Conservation (phyloP, 768 basidiomycete species). For the Omphalotus guepiniiformis region DNA sequence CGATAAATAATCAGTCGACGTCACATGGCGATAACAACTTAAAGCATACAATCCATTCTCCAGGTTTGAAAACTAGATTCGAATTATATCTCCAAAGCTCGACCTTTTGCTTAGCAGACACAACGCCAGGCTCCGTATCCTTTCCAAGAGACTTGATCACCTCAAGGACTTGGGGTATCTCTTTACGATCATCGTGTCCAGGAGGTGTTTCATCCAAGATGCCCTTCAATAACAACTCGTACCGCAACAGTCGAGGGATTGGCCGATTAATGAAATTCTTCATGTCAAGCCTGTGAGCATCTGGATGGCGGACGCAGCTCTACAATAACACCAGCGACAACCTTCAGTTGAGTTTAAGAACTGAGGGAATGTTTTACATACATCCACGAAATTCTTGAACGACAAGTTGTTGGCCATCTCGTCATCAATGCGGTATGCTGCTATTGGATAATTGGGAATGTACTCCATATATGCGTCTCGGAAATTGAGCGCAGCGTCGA, state of each 20-base stretch:
- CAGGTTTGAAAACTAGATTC: constrained; percentile 73
- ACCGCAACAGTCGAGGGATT: constrained; percentile 85
- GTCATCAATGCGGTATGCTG: constrained; percentile 81
- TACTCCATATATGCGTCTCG: constrained; percentile 92
- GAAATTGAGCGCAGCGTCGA: constrained; percentile 90
- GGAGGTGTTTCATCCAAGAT: constrained; percentile 69
- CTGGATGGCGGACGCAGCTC: constrained; percentile 58
- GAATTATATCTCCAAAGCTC: constrained; percentile 85
- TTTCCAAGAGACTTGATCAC: constrained; percentile 83
- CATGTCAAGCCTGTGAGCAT: constrained; percentile 83
- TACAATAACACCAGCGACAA: constrained; percentile 14
- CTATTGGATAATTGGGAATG: constrained; percentile 89
- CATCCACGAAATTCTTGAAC: constrained; percentile 83
- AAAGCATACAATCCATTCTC: constrained; percentile 56
- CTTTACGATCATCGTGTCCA: constrained; percentile 75
- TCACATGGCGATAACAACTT: neutral
- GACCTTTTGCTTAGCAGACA: constrained; percentile 83
- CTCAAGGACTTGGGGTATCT: constrained; percentile 83
- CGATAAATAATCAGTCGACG: neutral
- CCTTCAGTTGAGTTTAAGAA: constrained; percentile 27
- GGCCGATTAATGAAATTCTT: constrained; percentile 92
- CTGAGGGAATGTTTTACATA: constrained; percentile 30
- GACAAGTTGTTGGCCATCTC: constrained; percentile 78
- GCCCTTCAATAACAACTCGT: constrained; percentile 75
- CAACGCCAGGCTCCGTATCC: constrained; percentile 83